These are phyloP conservation scores for Fusarium sp. DNA, from an alignment of 2,329 filamentous ascomycete genomes.

Conservation along the genomic window DNA sequence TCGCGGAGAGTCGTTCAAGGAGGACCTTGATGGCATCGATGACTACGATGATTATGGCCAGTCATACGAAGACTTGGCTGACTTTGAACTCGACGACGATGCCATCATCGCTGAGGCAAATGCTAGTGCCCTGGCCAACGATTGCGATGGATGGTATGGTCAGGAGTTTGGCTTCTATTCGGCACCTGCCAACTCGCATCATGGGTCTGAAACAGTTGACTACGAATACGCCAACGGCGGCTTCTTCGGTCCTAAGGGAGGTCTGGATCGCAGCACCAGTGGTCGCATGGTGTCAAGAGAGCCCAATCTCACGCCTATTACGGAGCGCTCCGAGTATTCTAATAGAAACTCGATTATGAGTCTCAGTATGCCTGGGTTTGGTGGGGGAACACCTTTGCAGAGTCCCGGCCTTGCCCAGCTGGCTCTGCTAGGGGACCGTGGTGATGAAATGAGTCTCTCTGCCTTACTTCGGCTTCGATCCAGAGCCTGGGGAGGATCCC, in stretches of 20 bases:
- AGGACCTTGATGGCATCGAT: conserved; percentile 57
- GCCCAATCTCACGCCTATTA: conserved; percentile 95
- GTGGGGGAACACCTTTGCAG: conserved; percentile 63
- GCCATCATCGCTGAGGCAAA: conserved; percentile 95
- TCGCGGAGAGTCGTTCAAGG: conserved; percentile 23
- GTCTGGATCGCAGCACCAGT: conserved; percentile 76
- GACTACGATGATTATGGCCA: conserved; percentile 59
- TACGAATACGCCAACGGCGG: conserved; percentile 82
- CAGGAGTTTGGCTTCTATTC: conserved; percentile 98
- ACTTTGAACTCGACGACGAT: conserved; percentile 83
- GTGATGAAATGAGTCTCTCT: conserved; percentile 77
- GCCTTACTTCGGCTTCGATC: conserved; percentile 79
- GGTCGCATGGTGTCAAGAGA: conserved; percentile 82
- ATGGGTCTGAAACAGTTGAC: conserved; percentile 57
- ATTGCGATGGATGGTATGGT: conserved; percentile 94
- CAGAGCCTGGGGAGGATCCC: conserved; percentile 84
- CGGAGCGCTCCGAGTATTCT: conserved; percentile 94
- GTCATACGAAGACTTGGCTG: conserved; percentile 72
- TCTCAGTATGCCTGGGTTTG: conserved; percentile 58
- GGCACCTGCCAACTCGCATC: conserved; percentile 58
- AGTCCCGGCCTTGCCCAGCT: conserved; percentile 84
- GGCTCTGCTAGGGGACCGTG: conserved; percentile 69
- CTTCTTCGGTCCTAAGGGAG: conserved; percentile 83
- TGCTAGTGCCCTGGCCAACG: conserved; percentile 90
- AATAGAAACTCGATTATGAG: conserved; percentile 93